Evolutionary conservation across 805 yeast genomes (phyloP), one percentile per base, ranked within the genome.

Genomic region (Lipomyces chichibuensis): DNA sequence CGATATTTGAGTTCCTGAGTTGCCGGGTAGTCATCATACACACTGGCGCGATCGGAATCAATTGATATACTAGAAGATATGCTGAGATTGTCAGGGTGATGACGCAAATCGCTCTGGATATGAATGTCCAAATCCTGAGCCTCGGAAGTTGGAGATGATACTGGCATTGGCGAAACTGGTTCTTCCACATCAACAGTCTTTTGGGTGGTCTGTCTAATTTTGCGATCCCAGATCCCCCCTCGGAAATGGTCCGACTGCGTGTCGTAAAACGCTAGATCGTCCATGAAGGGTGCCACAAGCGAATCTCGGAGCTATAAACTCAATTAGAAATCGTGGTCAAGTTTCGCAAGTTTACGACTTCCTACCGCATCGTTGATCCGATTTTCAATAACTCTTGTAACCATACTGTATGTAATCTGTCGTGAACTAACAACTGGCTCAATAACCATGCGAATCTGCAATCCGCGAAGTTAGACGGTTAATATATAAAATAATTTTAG

Each of bases 391-490:
- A 88, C 86, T 71, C 89, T 89, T 0, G 97, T 92, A 54, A 95
- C 84, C 76, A 93, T 83, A 43, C 86, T 85, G 74, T 90, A 91
- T 2, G 91, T 86, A 71, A 95, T 79, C 71, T 91, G 90, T 64
- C 96, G 83, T 4, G 96, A 87, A 71, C 96, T 90, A 11, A 94
- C 91, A n/a, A 91, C 85, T 0, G 99, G 99, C 76, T 92, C 98
- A 60, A 93, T 88, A n/a, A 52, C 65, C 67, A 68, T 61, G 27
- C 59, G 32, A 11, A 68, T 59, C 64, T 65, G 39, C 13, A 14
- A 33, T 57, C 17, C 54, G 57, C 7, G 3, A 43, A 17, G 49
- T 43, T 43, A 43, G 49, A 43, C 23, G 8, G 7, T 7, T 5
- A 17, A n/a, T 20, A 11, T 7, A 29, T 20, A 29, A 37, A 17